Percentiles rank a stretch among this genome's conserved stretches.
Evolutionary conservation across 225 moss, liverwort and hornwort genomes (phyloP).

Genomic region (Anthoceros angustus): DNA sequence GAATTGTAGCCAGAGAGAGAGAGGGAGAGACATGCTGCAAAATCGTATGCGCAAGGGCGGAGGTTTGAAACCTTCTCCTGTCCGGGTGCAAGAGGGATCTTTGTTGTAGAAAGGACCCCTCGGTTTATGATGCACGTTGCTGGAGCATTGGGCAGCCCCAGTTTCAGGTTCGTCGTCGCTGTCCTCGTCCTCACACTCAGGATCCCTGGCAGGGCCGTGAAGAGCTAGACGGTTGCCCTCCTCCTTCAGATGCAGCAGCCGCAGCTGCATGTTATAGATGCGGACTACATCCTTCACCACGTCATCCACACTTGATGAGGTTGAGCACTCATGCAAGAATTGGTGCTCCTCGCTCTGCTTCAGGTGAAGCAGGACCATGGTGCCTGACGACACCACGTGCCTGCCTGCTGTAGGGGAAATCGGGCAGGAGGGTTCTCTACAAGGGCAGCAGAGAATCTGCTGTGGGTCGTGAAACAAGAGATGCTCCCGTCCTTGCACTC

Average conservation of each 20-base stretch:
- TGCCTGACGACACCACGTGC: too few relatives aligned
- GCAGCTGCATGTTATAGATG: constrained; percentile 45
- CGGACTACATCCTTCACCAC: constrained; percentile 39
- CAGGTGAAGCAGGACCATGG: constrained; percentile 79
- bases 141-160: constrained; percentile 17
- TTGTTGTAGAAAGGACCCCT: constrained; percentile 47
- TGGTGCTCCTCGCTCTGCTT: constrained; percentile 73
- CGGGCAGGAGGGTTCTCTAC: too few relatives aligned
- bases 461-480: too few relatives aligned
- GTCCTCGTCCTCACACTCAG: constrained; percentile 29
- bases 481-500: too few relatives aligned
- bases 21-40: background rate
- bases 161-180: constrained; percentile 30
- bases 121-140: constrained; percentile 14
- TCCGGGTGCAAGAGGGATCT: constrained; percentile 52
- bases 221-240: constrained; percentile 47
- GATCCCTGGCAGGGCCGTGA: constrained; percentile 57
- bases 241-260: constrained; percentile 47
- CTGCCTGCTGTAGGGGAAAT: too few relatives aligned
- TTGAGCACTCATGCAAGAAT: constrained; percentile 50
- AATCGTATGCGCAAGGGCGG: too few relatives aligned
- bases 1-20: background rate
- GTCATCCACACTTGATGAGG: constrained; percentile 25
- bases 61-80: constrained; percentile 52
- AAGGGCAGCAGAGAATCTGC: too few relatives aligned